Evolutionary conservation across 805 yeast genomes (phyloP).

Genomic region (Teunomyces pallodes): DNA sequence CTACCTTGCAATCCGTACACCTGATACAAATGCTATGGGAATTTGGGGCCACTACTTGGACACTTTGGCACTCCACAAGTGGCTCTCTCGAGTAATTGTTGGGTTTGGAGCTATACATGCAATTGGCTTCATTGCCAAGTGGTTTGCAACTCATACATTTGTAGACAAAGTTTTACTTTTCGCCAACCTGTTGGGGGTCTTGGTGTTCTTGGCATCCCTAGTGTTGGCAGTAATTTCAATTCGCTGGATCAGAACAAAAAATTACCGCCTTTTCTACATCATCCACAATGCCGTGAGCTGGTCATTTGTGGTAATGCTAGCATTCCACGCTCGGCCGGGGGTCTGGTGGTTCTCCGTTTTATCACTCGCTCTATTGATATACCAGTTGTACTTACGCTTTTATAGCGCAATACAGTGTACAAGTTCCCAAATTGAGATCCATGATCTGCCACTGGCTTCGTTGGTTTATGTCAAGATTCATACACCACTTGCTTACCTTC

Average conservation of each 20-base stretch:
- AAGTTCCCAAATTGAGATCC: constrained; percentile 13
- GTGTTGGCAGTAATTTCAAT: constrained; percentile 46
- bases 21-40: background rate
- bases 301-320: constrained; percentile 42
- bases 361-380: constrained; percentile 21
- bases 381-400: constrained; percentile 37
- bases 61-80: constrained; percentile 59
- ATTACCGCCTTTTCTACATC: constrained; percentile 54
- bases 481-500: constrained; percentile 22
- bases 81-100: constrained; percentile 63
- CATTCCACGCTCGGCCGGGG: constrained; percentile 71
- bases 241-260: constrained; percentile 45
- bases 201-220: constrained; percentile 34
- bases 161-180: constrained; percentile 29
- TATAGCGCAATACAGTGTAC: constrained; percentile 10
- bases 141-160: constrained; percentile 40
- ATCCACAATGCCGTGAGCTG: constrained; percentile 54
- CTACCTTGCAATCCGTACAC: constrained; percentile 54
- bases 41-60: constrained; percentile 50
- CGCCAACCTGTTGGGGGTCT: constrained; percentile 53
- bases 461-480: background rate
- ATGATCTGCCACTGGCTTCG: constrained; percentile 5
- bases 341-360: constrained; percentile 39
- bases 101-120: constrained; percentile 48
- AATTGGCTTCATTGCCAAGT: constrained; percentile 48